Evolutionary conservation across 306 rosid species (phyloP).

Genomic region (Oxytropis ochrocephala): DNA sequence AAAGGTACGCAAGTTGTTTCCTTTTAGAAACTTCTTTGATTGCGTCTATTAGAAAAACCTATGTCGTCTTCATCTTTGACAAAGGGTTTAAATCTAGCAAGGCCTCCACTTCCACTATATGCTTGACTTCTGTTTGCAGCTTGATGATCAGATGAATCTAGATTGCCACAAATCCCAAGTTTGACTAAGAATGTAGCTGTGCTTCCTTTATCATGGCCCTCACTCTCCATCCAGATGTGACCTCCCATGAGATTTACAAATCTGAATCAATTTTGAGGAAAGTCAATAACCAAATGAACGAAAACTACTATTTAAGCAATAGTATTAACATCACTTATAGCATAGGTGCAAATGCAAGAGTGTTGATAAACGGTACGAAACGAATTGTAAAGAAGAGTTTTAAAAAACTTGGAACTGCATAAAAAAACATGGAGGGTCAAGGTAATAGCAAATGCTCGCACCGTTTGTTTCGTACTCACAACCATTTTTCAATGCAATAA

Average conservation of each 20-base stretch:
- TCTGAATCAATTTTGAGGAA: constrained; percentile 41
- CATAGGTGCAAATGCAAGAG: background rate
- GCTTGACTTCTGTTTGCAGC: constrained; percentile 31
- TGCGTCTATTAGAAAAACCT: constrained; percentile 41
- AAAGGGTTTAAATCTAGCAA: constrained; percentile 40
- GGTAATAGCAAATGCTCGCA: too few relatives aligned
- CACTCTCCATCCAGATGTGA: constrained; percentile 86
- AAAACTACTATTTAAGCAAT: background rate
- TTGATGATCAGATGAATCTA: constrained; percentile 42
- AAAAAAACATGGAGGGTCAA: too few relatives aligned
- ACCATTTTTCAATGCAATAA: too few relatives aligned
- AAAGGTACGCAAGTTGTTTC: background rate
- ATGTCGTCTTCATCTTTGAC: constrained; percentile 32
- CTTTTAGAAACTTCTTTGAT: constrained; percentile 56
- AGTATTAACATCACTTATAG: background rate
- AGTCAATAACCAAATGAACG: constrained; percentile 11
- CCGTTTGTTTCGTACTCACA: too few relatives aligned
- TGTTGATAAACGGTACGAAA: too few relatives aligned
- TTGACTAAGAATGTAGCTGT: constrained; percentile 57
- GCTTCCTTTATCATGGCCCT: constrained; percentile 73
- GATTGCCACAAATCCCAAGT: constrained; percentile 56
- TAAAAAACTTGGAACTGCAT: too few relatives aligned
- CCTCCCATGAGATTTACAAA: constrained; percentile 96
- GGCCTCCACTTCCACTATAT: constrained; percentile 65
- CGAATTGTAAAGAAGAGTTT: too few relatives aligned